Conservation (phyloP, 495 filamentous ascomycete genomes). For the Penicillium diatomitis region DNA sequence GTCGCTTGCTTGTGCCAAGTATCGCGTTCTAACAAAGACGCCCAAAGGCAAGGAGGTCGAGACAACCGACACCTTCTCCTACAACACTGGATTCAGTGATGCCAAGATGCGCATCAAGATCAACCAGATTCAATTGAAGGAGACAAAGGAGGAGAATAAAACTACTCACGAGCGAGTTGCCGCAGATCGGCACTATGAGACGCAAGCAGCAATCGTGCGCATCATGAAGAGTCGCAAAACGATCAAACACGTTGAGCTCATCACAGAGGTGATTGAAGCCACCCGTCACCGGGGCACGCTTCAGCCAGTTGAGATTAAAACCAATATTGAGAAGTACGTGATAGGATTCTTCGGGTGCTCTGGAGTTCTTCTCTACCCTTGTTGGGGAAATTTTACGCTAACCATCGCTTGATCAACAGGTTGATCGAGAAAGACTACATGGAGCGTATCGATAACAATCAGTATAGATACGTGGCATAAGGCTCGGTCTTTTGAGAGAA, state of each 20-base stretch:
- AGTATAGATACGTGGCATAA: conserved; percentile 78
- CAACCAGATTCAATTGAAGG: conserved; percentile 94
- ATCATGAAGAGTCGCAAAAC: conserved; percentile 94
- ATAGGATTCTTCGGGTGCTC: no score
- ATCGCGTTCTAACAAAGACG: conserved; percentile 75
- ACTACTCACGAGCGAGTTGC: conserved; percentile 84
- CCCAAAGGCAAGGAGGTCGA: conserved; percentile 78
- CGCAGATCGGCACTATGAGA: conserved; percentile 87
- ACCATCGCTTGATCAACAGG: conserved; percentile 29
- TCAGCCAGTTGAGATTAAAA: conserved; percentile 81
- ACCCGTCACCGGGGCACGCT: conserved; percentile 77
- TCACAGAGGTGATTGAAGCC: conserved; percentile 79
- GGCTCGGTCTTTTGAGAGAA: background rate
- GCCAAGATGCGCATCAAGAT: conserved; percentile 91
- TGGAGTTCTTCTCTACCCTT: conserved; percentile 4
- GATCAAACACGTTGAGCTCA: conserved; percentile 73
- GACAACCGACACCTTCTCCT: conserved; percentile 64
- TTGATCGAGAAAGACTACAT: conserved; percentile 96
- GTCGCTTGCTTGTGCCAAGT: conserved; percentile 82
- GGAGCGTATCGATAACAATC: conserved; percentile 67
- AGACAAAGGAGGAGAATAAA: conserved; percentile 86
- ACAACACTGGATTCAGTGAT: conserved; percentile 69
- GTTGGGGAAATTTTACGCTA: background rate
- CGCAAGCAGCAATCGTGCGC: conserved; percentile 90
- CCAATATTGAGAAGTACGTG: conserved; percentile 85